Evolutionary conservation across 2,329 filamentous ascomycete genomes (phyloP), one percentile per base, ranked within the genome.

Genomic region (Aspergillus pseudoviridinutans): DNA sequence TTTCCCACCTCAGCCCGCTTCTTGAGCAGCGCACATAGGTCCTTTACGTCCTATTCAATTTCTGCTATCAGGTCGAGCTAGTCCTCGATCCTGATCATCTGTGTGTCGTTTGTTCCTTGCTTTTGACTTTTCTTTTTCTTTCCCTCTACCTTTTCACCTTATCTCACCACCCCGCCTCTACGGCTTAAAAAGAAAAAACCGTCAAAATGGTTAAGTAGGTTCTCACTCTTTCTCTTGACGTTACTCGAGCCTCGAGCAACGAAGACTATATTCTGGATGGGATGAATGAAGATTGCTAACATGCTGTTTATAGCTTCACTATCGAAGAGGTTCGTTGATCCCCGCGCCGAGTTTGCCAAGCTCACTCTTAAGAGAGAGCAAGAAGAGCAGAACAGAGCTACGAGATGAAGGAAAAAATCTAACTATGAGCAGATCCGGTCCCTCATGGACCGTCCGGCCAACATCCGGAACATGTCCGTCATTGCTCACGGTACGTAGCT

Each of bases 151-250:
- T 64, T 64, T 61, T 63, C 61, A 60, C 60, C 61, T 62, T 61
- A 61, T 66, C 64, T 55, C 64, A 64, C 62, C 70, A 71, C 73
- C 74, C 72, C 73, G 73, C 74, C 74, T 75, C 72, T 70, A 72
- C 60, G 71, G 73, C 71, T 57, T 62, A 17, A 56, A 67, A 60
- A 62, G 61, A 68, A 71, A 72, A 71, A 72, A 90, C 92, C 90
- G 91, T 83, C 89, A 97, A 92, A 80, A 99, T 99, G 94, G 94
- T 99, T 80, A 97, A 97, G 92, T 97, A 89, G 89, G 92, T 93
- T 56, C 49, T 53, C 56, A 24, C 44, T 25, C 10, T 24, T 24
- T 27, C 20, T 5, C 22, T 24, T 6, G 25, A 27, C 8, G 22
- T 24, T 46, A 14, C 22, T 9, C n/a, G n/a, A 24, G 3, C 12